These are phyloP conservation scores for Sclerotinia spermophila DNA, from an alignment of 2,329 filamentous ascomycete genomes.

Conservation along the genomic window DNA sequence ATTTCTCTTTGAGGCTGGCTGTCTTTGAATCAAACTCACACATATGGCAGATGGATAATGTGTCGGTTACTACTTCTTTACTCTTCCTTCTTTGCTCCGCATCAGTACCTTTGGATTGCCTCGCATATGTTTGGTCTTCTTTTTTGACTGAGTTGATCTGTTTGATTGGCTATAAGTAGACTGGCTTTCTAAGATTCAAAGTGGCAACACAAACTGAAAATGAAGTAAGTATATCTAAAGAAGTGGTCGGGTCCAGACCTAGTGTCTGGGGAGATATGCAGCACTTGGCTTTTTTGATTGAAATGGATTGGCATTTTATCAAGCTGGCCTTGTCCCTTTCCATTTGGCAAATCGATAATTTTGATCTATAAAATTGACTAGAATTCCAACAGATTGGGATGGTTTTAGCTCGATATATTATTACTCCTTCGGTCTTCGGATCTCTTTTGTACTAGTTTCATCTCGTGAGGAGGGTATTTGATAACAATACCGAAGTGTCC, in stretches of 20 bases:
- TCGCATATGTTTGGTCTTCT: neutral
- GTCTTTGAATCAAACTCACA: neutral
- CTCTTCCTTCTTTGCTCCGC: neutral
- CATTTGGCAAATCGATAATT: neutral
- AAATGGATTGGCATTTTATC: conserved; percentile 4
- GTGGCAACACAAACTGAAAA: neutral
- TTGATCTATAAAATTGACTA: neutral
- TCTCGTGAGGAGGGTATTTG: no score
- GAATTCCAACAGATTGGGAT: neutral
- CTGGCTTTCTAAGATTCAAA: neutral
- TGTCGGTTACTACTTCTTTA: neutral
- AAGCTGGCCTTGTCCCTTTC: neutral
- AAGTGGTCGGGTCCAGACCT: conserved; percentile 8
- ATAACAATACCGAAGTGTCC: neutral
- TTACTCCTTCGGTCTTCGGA: neutral
- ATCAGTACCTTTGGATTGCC: neutral
- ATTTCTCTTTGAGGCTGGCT: neutral
- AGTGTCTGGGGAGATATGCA: neutral
- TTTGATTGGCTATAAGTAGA: conserved; percentile 4
- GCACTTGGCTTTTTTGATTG: neutral
- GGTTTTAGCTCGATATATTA: neutral
- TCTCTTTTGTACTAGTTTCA: neutral
- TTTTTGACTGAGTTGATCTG: neutral
- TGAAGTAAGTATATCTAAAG: neutral
- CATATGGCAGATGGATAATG: neutral